Evolutionary conservation across 768 basidiomycete species (phyloP).

Genomic region (Lactarius pseudohatsudake): DNA sequence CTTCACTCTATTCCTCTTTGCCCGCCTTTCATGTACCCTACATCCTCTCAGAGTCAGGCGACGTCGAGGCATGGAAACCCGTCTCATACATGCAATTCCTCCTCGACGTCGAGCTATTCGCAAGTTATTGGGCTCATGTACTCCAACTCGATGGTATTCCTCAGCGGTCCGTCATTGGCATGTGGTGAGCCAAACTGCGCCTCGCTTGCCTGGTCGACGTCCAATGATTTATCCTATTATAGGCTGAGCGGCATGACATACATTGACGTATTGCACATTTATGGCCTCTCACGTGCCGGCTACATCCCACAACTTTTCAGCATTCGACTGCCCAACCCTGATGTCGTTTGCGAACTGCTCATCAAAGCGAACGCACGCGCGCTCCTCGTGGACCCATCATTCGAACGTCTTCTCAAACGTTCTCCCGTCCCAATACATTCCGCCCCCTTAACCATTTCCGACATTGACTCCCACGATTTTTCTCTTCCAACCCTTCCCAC

Average conservation of each 20-base stretch:
- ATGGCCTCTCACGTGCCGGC: slow-evolving; percentile 72
- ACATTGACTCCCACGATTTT: slow-evolving; percentile 39
- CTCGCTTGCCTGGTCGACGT: background rate
- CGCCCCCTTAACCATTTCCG: slow-evolving; percentile 41
- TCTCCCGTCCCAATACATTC: slow-evolving; percentile 53
- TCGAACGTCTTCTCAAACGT: slow-evolving; percentile 42
- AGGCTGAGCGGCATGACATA: slow-evolving; percentile 78
- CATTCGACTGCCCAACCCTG: slow-evolving; percentile 70
- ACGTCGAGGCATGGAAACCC: slow-evolving; percentile 53
- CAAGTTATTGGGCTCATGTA: slow-evolving; percentile 59
- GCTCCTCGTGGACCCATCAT: slow-evolving; percentile 62
- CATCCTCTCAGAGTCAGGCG: slow-evolving; percentile 43
- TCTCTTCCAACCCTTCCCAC: slow-evolving; percentile 46
- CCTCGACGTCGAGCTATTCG: slow-evolving; percentile 61
- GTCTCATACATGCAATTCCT: slow-evolving; percentile 67
- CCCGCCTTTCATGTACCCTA: slow-evolving; percentile 63
- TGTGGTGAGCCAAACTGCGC: slow-evolving; percentile 53
- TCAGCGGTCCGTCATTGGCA: slow-evolving; percentile 60
- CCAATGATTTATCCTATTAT: slow-evolving; percentile 17
- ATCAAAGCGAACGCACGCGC: slow-evolving; percentile 60
- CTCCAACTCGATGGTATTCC: slow-evolving; percentile 49
- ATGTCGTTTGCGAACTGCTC: slow-evolving; percentile 69
- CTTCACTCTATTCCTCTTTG: slow-evolving; percentile 47
- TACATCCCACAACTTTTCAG: slow-evolving; percentile 79
- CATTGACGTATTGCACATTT: slow-evolving; percentile 68